These are phyloP conservation scores for Torulaspora franciscae DNA, from an alignment of 805 yeast genomes.

Conservation along the genomic window DNA sequence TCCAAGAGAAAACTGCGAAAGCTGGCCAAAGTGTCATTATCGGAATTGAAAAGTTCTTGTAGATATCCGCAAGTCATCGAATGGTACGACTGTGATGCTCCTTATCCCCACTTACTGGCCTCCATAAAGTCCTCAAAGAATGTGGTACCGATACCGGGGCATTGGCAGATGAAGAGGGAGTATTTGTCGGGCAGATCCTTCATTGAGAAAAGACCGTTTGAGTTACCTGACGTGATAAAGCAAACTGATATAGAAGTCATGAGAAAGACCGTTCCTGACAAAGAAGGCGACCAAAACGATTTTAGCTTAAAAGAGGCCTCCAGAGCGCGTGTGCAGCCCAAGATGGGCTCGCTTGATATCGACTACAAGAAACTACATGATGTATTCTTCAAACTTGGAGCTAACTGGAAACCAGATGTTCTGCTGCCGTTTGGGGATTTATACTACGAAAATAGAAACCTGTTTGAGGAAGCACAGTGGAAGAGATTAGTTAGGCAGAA, in stretches of 20 bases:
- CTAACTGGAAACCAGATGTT: slow-evolving; percentile 52
- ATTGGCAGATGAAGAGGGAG: slow-evolving; percentile 79
- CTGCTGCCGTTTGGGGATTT: slow-evolving; percentile 68
- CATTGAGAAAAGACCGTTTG: slow-evolving; percentile 63
- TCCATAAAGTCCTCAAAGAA: slow-evolving; percentile 61
- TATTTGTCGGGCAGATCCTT: slow-evolving; percentile 64
- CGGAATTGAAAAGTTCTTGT: slow-evolving; percentile 58
- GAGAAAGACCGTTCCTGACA: slow-evolving; percentile 51
- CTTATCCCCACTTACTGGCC: slow-evolving; percentile 65
- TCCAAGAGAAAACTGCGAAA: slow-evolving; percentile 49
- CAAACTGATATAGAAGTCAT: slow-evolving; percentile 85
- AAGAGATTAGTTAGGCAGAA: slow-evolving; percentile 34
- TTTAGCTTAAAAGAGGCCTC: slow-evolving; percentile 60
- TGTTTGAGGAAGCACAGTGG: slow-evolving; percentile 42
- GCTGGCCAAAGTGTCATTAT: slow-evolving; percentile 55
- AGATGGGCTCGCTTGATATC: slow-evolving; percentile 77
- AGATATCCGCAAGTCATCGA: slow-evolving; percentile 69
- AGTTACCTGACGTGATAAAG: slow-evolving; percentile 68
- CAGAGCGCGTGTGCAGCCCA: slow-evolving; percentile 84
- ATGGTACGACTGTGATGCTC: slow-evolving; percentile 83
- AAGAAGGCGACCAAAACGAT: slow-evolving; percentile 37
- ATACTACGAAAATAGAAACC: slow-evolving; percentile 71
- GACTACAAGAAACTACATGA: slow-evolving; percentile 78
- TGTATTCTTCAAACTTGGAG: slow-evolving; percentile 80
- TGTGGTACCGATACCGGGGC: slow-evolving; percentile 69